Evolutionary conservation across 1,284 basidiomycete species (phyloP), one percentile per base, ranked within the genome.

Genomic region (Chondrostereum purpureum): DNA sequence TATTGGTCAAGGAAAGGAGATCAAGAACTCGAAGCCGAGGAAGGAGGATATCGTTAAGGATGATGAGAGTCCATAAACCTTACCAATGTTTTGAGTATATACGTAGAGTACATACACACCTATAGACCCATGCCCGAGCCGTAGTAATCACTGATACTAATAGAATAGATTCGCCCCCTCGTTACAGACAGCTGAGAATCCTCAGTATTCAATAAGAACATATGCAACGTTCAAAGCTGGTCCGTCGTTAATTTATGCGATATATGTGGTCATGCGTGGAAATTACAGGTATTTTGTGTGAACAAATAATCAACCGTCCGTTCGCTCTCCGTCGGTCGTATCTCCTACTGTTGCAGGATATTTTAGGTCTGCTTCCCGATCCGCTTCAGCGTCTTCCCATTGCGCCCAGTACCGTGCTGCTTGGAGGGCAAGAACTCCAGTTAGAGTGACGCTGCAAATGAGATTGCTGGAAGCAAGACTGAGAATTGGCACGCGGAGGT

Each of bases 31-130:
- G 40, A 85, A 77, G 63, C 87, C 88, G 17, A 72, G 86, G 57
- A 92, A 91, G 64, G 88, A 90, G 67, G 88, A 92, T 61, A 90
- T 92, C 54, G 80, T 92, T 43, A 83, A 88, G 59, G 87, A 87
- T 48, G 42, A 49, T 45, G 44, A 48, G 31, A 46, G 17, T 27
- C 37, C 3, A 13, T 23, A n/a, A 23, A 18, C 3, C 23, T 5
- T 41, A 21, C n/a, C 17, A 21, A 12, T 13, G n/a, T n/a, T 21
- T 21, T n/a, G n/a, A 13, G n/a, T 3, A 21, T 23, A 10, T 4
- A 12, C 12, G n/a, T 22, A 14, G 14, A 50, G 49, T 45, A 41
- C 23, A n/a, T n/a, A n/a, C n/a, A n/a, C n/a, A n/a, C n/a, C n/a
- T n/a, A n/a, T n/a, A n/a, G n/a, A n/a, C n/a, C n/a, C n/a, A n/a